Evolutionary conservation across 441 rosid genomes (phyloP).

Genomic region (Pelargonium cotyledonis): DNA sequence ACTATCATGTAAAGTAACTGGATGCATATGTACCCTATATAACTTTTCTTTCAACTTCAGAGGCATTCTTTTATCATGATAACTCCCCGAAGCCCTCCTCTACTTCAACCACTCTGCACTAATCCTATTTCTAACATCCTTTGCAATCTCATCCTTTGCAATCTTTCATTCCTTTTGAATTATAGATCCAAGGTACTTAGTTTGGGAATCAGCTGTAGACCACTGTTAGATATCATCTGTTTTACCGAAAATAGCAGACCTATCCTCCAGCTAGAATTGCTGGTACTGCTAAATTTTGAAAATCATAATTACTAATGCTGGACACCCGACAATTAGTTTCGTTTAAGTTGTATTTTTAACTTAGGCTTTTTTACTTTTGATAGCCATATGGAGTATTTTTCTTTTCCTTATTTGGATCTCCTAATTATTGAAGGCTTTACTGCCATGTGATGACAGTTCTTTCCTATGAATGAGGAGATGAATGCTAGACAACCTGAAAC

Average conservation of each 20-base stretch:
- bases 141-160: too few relatives aligned
- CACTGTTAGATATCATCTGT: not conserved
- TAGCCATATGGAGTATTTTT: not conserved
- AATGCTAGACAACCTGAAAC: slow-evolving; percentile 75
- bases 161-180: too few relatives aligned
- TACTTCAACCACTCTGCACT: too few relatives aligned
- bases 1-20: too few relatives aligned
- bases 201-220: not conserved
- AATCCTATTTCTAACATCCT: too few relatives aligned
- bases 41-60: too few relatives aligned
- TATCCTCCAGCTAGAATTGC: too few relatives aligned
- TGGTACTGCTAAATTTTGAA: too few relatives aligned
- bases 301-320: not conserved
- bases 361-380: not conserved
- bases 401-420: slow-evolving; percentile 4
- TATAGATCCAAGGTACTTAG: too few relatives aligned
- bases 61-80: too few relatives aligned
- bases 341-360: not conserved
- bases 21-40: too few relatives aligned
- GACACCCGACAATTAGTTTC: not conserved
- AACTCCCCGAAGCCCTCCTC: too few relatives aligned
- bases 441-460: slow-evolving; percentile 48
- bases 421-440: slow-evolving; percentile 18
- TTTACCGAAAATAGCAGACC: not conserved
- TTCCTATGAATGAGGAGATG: slow-evolving; percentile 53